Evolutionary conservation across 2,329 filamentous ascomycete genomes (phyloP), one percentile per base, ranked within the genome.

Genomic region (Fusarium solani-melongenae): DNA sequence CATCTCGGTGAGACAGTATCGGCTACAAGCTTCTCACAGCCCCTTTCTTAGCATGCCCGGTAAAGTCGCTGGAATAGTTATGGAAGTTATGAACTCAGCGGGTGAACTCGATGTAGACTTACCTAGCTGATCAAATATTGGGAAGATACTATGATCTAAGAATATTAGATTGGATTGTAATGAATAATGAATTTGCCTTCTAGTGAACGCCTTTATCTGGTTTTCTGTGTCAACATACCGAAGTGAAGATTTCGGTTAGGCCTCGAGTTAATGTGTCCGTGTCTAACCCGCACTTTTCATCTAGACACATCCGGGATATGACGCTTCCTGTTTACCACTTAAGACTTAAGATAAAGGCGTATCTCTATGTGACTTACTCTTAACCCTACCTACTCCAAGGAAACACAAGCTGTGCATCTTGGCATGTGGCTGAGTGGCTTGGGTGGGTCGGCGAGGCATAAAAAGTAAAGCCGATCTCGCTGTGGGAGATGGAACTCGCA

Each of bases 391-490:
- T 17, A 6, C 17, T 31, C 15, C 10, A n/a, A 29, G 24, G 15
- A n/a, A 49, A 29, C 15, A n/a, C 10, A 51, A 11, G 17, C 24
- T 27, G 15, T 12, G 24, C 17, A 51, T 51, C 17, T 12, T n/a
- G 17, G 29, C 29, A 55, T 55, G 29, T 55, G 49, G 49, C 49
- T 33, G 49, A 29, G 44, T 49, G 44, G 24, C n/a, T 15, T 12
- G 27, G 49, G 17, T 20, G 51, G 27, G 29, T 55, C 27, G 14
- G 20, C 33, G 39, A 33, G 38, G 38, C 39, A 34, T 31, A 61
- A 61, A 61, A n/a, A 17, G 15, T 31, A 15, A 46, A 49, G 58
- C 39, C 58, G 39, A 61, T 61, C 58, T 61, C 58, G 58, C 39
- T 20, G 27, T 38, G 17, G 10, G 15, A 51, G 24, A 27, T n/a